Evolutionary conservation across 2,329 filamentous ascomycete genomes (phyloP).

Genomic region (Sporothrix variecibatus): DNA sequence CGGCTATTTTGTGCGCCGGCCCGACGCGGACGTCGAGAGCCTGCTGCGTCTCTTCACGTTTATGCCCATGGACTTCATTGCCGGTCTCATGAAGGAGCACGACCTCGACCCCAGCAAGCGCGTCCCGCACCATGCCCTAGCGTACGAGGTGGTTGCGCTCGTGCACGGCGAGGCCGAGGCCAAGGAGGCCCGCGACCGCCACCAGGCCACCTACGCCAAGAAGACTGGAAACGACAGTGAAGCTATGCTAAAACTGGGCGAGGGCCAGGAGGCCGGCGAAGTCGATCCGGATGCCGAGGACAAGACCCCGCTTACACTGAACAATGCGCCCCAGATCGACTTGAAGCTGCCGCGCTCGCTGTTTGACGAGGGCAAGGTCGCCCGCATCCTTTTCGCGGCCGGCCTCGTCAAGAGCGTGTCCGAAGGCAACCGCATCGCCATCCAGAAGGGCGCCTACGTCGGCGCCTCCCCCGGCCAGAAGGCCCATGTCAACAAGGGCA

Average conservation of each 20-base stretch:
- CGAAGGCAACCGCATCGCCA: constrained; percentile 61
- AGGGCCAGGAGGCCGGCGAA: constrained; percentile 9
- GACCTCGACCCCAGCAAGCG: constrained; percentile 67
- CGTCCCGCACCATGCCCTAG: constrained; percentile 78
- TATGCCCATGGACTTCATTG: constrained; percentile 70
- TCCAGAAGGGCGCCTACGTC: constrained; percentile 61
- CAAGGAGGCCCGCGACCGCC: constrained; percentile 58
- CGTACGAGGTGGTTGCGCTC: constrained; percentile 77
- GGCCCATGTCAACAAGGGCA: constrained; percentile 40
- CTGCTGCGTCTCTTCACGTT: constrained; percentile 92
- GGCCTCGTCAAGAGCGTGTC: constrained; percentile 58
- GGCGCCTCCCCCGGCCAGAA: constrained; percentile 49
- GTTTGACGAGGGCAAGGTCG: constrained; percentile 56
- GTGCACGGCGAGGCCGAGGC: constrained; percentile 72
- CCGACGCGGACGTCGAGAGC: constrained; percentile 78
- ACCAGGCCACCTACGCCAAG: constrained; percentile 51
- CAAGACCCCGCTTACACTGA: constrained; percentile 36
- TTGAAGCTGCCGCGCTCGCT: constrained; percentile 62
- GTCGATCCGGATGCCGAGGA: constrained; percentile 22
- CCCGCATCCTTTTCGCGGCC: constrained; percentile 59
- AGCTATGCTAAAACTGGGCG: neutral
- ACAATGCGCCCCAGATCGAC: constrained; percentile 55
- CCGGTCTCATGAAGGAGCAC: constrained; percentile 68
- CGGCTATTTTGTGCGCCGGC: constrained; percentile 80
- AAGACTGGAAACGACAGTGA: neutral